Percentiles rank a stretch among this genome's conserved stretches.
phyloP scores from a whole-genome alignment of 2,329 filamentous ascomycete genomes.

The Monosporascus sp. region DNA sequence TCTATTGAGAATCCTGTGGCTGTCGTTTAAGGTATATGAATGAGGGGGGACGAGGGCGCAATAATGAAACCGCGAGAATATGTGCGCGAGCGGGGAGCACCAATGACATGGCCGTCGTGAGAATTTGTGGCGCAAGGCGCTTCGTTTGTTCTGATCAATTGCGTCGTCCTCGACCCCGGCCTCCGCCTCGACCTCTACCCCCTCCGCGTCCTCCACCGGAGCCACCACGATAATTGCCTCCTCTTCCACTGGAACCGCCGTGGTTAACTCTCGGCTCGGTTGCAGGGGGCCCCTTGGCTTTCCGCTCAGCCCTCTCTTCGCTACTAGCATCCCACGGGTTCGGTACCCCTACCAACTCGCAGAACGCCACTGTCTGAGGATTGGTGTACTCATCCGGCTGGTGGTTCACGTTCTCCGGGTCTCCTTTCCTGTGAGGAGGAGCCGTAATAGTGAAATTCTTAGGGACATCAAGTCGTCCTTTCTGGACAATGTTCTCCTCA shows the following conservation, averaged over 20 bases:
- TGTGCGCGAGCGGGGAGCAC: background rate
- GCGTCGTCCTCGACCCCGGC: constrained; percentile 32
- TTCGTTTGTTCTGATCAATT: background rate
- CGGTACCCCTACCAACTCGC: constrained; percentile 67
- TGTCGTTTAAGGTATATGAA: background rate
- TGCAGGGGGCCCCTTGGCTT: constrained; percentile 51
- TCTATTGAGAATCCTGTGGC: background rate
- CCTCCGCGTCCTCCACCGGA: constrained; percentile 23
- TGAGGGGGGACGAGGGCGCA: background rate
- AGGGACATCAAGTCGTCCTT: constrained; percentile 62
- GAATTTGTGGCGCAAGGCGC: background rate
- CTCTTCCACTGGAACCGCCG: constrained; percentile 11
- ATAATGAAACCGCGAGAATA: background rate
- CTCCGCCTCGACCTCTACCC: constrained; percentile 25
- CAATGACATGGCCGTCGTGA: background rate
- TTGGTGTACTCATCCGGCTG: constrained; percentile 79
- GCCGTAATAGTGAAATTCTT: constrained; percentile 75
- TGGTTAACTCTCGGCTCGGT: constrained; percentile 21
- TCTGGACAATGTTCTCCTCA: constrained; percentile 63
- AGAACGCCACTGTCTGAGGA: constrained; percentile 79
- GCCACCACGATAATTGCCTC: constrained; percentile 7
- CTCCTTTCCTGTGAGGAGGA: constrained; percentile 57
- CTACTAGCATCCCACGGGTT: constrained; percentile 72
- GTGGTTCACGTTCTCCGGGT: constrained; percentile 53
- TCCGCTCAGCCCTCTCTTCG: constrained; percentile 60